Percentiles rank a stretch among this genome's conserved stretches.
Conservation (phyloP, 306 rosid species). For the Prunus fruticosa region DNA sequence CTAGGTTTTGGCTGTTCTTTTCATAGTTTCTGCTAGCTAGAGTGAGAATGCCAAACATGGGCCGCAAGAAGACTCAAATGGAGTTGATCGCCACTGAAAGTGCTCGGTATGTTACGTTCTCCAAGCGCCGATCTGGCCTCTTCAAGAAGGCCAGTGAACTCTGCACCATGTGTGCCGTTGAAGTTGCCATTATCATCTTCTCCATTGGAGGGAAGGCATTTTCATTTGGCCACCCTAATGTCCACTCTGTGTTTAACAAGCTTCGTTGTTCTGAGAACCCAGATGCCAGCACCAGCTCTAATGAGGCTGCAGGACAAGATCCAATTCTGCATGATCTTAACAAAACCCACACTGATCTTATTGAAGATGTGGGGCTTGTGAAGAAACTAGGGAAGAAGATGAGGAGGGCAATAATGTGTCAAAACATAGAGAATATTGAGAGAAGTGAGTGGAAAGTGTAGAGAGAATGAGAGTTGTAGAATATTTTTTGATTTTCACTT, state of each 20-base stretch:
- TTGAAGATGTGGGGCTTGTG: neutral
- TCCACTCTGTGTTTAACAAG: neutral
- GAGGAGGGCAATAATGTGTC: too few relatives aligned
- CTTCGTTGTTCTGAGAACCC: neutral
- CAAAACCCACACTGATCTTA: neutral
- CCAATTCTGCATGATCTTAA: neutral
- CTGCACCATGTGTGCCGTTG: neutral
- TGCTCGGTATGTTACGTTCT: neutral
- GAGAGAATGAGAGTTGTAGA: too few relatives aligned
- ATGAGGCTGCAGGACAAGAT: neutral
- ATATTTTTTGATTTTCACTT: too few relatives aligned
- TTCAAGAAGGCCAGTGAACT: neutral
- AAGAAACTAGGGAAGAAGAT: neutral
- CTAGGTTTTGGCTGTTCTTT: too few relatives aligned
- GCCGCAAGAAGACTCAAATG: neutral
- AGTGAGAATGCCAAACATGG: neutral
- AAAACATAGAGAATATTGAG: too few relatives aligned
- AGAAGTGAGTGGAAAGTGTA: too few relatives aligned
- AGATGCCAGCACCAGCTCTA: too few relatives aligned
- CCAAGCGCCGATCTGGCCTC: neutral
- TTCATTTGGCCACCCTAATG: neutral
- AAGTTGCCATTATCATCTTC: neutral
- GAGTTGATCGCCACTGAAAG: neutral
- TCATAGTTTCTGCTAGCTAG: too few relatives aligned
- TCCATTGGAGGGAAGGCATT: neutral